phyloP scores from a whole-genome alignment of 805 yeast species.

The Myxozyma neglecta region DNA sequence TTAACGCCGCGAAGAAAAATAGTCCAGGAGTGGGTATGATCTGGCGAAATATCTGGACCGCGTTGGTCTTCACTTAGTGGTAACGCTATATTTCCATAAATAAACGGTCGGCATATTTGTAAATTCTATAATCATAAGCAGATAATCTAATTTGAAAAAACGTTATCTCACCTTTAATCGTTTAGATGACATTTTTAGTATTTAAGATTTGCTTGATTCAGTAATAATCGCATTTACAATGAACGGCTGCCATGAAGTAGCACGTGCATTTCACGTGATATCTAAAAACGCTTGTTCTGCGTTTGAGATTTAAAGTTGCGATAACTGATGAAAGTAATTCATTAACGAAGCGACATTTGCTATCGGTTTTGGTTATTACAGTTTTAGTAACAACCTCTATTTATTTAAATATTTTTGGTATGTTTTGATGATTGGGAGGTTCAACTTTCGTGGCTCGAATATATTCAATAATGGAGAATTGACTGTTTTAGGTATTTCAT shows the following conservation, averaged over 20 bases:
- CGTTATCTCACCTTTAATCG: slow-evolving; percentile 18
- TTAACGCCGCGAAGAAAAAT: slow-evolving; percentile 82
- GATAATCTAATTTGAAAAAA: neutral
- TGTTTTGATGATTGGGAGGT: neutral
- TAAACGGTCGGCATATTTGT: slow-evolving; percentile 67
- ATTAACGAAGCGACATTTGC: neutral
- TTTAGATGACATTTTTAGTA: slow-evolving; percentile 36
- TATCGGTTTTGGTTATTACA: neutral
- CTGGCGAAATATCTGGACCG: slow-evolving; percentile 68
- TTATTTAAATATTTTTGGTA: neutral
- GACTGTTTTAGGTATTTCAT: neutral
- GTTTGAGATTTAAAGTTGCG: too few relatives aligned
- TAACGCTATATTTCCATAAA: slow-evolving; percentile 78
- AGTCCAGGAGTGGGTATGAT: slow-evolving; percentile 96
- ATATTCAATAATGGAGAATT: too few relatives aligned
- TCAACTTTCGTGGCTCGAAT: too few relatives aligned
- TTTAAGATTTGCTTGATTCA: too few relatives aligned
- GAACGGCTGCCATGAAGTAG: too few relatives aligned
- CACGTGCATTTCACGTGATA: too few relatives aligned
- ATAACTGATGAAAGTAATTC: neutral
- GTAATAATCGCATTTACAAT: neutral
- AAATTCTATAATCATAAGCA: slow-evolving; percentile 18
- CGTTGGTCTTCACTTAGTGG: slow-evolving; percentile 57
- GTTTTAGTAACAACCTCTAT: neutral
- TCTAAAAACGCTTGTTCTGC: too few relatives aligned